Evolutionary conservation across 257 asterid species (phyloP), one percentile per base, ranked within the genome.

Genomic region (Rubia yunnanensis): DNA sequence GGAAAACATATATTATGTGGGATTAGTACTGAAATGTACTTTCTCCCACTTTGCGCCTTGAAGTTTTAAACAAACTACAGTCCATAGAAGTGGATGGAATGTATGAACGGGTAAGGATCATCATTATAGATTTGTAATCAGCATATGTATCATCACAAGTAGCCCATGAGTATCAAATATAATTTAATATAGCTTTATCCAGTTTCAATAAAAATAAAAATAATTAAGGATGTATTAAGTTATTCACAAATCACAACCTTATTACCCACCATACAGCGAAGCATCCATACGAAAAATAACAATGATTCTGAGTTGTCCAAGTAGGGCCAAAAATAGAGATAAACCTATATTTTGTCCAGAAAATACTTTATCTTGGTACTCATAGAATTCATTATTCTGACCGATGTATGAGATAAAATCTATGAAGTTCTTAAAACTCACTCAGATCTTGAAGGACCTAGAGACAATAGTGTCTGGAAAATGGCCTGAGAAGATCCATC

Each of bases 381-480:
- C 11, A 48, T 3, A 32, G 15, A 64, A 64, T 28, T 71, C 5
- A 24, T 56, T 46, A 10, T 39, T 56, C 23, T 31, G n/a, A 31
- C 65, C 34, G 34, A 27, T 55, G 38, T 46, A 64, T 14, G 27
- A 58, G 18, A 17, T 5, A 64, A 57, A 64, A 31, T 14, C 0
- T 8, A 8, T 28, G 9, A 11, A 10, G 6, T 10, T 65, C 15
- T 26, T 9, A 61, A n/a, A n/a, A 70, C 89, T 83, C 83, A 89
- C 99, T 92, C 96, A 52, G 95, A 68, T 71, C 97, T 89, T 36
- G 97, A 89, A 70, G 89, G 70, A 69, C 94, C 97, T 60, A 92
- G 80, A 75, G 94, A 84, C 95, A 92, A 82, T 63, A 89, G 78
- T 3, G 90, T 78, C 65, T 73, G 86, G 68, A 89, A 92, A 87